Evolutionary conservation across 1,139 yeast species (phyloP).

Genomic region (Suhomyces panamericanus): DNA sequence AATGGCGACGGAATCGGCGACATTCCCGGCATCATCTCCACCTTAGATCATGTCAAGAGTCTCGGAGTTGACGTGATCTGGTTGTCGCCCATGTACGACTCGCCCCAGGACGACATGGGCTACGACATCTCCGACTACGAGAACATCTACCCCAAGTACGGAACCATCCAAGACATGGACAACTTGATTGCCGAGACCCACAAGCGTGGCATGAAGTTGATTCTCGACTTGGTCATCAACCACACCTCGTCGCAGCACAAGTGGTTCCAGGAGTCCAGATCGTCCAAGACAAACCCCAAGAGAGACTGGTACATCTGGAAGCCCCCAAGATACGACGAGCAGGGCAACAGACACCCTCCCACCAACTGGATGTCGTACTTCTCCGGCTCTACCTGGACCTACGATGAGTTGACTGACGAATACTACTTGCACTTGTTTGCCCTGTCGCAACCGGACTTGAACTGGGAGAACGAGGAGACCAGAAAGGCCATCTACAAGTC

Average conservation of each 20-base stretch:
- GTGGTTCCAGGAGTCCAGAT: conserved; percentile 28
- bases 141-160: conserved; percentile 25
- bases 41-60: conserved; percentile 24
- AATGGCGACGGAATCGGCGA: conserved; percentile 29
- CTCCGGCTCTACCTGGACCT: conserved; percentile 27
- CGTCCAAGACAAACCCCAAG: conserved; percentile 24
- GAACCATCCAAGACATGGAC: conserved; percentile 26
- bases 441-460: conserved; percentile 26
- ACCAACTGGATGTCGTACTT: conserved; percentile 28
- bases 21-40: conserved; percentile 25
- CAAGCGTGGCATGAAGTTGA: conserved; percentile 24
- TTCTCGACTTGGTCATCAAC: conserved; percentile 28
- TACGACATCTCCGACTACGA: conserved; percentile 27
- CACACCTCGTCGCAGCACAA: conserved; percentile 26
- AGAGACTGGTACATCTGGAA: conserved; percentile 30
- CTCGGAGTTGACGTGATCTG: conserved; percentile 26
- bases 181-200: conserved; percentile 21
- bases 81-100: conserved; percentile 28
- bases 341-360: conserved; percentile 27
- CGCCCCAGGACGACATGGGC: conserved; percentile 30
- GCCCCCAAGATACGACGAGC: conserved; percentile 20
- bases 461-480: conserved; percentile 28
- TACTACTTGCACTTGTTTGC: conserved; percentile 28
- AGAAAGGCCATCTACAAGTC: conserved; percentile 25
- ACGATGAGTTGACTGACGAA: conserved; percentile 25